phyloP scores from a whole-genome alignment of 306 rosid genomes.

The Quercus bicolor region DNA sequence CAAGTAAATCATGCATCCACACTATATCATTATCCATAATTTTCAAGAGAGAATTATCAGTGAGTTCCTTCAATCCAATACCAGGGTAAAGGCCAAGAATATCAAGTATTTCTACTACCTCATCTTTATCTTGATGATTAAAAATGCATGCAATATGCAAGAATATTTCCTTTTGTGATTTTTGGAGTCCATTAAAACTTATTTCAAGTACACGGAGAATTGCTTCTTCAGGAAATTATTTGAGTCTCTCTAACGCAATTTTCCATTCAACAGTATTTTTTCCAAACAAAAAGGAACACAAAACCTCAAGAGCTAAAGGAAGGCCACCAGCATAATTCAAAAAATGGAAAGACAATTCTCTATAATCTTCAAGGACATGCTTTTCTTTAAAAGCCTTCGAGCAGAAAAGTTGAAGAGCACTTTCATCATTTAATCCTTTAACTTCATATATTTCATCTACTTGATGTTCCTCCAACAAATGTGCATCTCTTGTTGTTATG shows the following conservation, averaged over 20 bases:
- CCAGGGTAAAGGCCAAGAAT: not conserved
- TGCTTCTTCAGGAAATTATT: not conserved
- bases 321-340: not conserved
- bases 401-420: not conserved
- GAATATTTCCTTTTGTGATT: not conserved
- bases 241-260: not conserved
- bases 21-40: not conserved
- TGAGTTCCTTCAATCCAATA: not conserved
- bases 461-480: not conserved
- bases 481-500: not conserved
- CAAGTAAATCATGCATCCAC: not conserved
- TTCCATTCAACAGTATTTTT: not conserved
- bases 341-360: too few species aligned
- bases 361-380: not conserved
- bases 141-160: not conserved
- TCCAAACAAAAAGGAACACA: not conserved
- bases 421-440: not conserved
- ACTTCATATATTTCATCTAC: not conserved
- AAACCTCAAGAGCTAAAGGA: not conserved
- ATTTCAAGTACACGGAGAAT: not conserved
- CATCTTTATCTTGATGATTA: not conserved
- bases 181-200: not conserved
- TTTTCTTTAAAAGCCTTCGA: not conserved
- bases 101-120: not conserved
- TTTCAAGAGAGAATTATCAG: not conserved